Percentiles rank a stretch among this genome's conserved stretches.
Evolutionary conservation across 345 rosid species (phyloP).

Genomic region (Hypericum androsaemum): DNA sequence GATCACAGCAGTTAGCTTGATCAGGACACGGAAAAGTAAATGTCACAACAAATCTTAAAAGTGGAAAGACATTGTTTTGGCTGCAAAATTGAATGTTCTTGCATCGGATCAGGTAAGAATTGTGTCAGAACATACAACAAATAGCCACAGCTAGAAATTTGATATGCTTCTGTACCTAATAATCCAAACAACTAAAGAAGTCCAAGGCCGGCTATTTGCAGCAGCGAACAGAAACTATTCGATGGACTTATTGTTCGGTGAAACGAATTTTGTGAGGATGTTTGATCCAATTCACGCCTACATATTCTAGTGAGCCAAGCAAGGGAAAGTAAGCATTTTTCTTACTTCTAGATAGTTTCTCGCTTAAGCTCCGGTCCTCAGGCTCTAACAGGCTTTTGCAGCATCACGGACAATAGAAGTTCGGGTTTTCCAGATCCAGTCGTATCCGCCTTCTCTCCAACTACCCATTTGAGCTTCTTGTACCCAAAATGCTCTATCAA

Average conservation of each 20-base stretch:
- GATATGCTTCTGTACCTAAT: no score
- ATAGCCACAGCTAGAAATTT: no score
- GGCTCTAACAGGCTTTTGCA: constrained; percentile 69
- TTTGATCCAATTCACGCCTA: constrained; percentile 14
- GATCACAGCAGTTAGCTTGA: no score
- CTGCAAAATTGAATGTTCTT: no score
- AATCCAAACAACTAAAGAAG: no score
- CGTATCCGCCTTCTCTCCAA: constrained; percentile 64
- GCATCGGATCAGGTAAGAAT: no score
- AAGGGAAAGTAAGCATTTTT: background rate
- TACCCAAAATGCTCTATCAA: constrained; percentile 78
- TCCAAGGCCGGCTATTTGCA: constrained; percentile 10
- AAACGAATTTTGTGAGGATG: constrained; percentile 22
- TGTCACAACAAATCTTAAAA: no score
- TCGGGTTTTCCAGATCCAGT: constrained; percentile 42
- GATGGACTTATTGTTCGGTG: constrained; percentile 20
- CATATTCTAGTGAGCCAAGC: constrained; percentile 15
- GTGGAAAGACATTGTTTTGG: no score
- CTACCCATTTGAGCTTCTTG: constrained; percentile 90
- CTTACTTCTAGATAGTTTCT: constrained; percentile 11
- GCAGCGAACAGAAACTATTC: constrained; percentile 10
- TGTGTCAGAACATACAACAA: no score
- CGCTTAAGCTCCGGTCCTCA: constrained; percentile 18
- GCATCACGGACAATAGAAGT: constrained; percentile 70
- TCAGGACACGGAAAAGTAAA: no score